Conservation (phyloP, 78 protist species). For the Dictyostelium intermedium region DNA sequence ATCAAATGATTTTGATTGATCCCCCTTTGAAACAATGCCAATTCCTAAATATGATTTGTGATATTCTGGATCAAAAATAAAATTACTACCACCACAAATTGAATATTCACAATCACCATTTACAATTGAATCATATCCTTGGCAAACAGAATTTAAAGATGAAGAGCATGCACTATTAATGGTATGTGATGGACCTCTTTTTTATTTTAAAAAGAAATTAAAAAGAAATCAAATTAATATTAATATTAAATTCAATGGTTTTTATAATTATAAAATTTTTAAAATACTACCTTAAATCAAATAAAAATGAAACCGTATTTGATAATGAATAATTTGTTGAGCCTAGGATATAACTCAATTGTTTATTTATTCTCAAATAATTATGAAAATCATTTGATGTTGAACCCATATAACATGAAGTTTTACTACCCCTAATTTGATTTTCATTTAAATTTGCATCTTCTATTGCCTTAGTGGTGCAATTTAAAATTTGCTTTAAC, state of each 20-base stretch:
- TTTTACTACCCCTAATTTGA: background rate
- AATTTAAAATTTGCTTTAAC: background rate
- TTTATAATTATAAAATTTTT: no score
- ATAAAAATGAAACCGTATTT: slow-evolving; percentile 48
- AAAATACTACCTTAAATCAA: slow-evolving; percentile 50
- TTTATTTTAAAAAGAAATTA: no score
- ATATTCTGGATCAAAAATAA: slow-evolving; percentile 32
- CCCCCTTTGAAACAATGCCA: slow-evolving; percentile 58
- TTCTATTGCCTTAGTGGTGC: background rate
- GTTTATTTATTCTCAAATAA: background rate
- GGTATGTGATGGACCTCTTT: slow-evolving; percentile 84
- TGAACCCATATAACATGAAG: background rate
- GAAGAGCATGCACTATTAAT: slow-evolving; percentile 93
- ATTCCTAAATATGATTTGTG: background rate
- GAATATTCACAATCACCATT: slow-evolving; percentile 74
- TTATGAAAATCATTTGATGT: background rate
- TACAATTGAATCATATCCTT: slow-evolving; percentile 68
- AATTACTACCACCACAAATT: slow-evolving; percentile 82
- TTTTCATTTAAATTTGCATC: background rate
- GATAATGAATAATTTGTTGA: background rate
- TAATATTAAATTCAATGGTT: no score
- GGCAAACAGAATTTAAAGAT: slow-evolving; percentile 78
- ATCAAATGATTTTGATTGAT: slow-evolving; percentile 79
- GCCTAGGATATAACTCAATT: background rate
- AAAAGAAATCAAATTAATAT: no score